A percentile compares a stretch with the other conserved stretches of the same genome.
Conservation (phyloP, 331 rosid genomes). For the Saraca asoca region DNA sequence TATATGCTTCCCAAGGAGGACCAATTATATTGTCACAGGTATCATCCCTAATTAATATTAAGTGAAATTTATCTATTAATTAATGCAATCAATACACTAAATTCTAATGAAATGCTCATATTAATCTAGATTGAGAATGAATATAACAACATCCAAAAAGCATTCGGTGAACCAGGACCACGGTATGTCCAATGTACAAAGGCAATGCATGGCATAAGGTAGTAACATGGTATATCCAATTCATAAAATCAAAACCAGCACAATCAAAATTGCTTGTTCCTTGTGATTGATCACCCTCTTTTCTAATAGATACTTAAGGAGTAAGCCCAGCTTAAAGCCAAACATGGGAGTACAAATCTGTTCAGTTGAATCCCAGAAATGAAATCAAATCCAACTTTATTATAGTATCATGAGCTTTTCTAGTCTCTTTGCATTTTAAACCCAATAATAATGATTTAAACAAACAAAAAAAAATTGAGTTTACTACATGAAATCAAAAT, state of each 20-base stretch:
- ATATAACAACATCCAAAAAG: conserved; percentile 55
- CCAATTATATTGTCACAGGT: conserved; percentile 79
- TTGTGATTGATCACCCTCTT: background rate
- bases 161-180: conserved; percentile 46
- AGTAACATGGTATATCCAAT: background rate
- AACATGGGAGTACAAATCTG: background rate
- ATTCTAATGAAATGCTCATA: background rate
- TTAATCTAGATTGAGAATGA: conserved; percentile 64
- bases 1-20: conserved; percentile 85
- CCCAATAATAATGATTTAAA: background rate
- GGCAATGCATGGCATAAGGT: no score
- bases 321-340: background rate
- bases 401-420: background rate
- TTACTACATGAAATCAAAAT: background rate
- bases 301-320: background rate
- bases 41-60: background rate
- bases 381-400: conserved; percentile 1
- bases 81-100: background rate
- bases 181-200: conserved; percentile 57
- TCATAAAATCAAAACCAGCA: conserved; percentile 4
- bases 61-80: conserved; percentile 6
- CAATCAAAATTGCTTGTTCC: background rate
- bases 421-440: conserved; percentile 2
- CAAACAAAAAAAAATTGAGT: background rate
- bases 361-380: background rate